Evolutionary conservation across 2,329 filamentous ascomycete genomes (phyloP), one percentile per base, ranked within the genome.

Genomic region (Colletotrichum spaethianum): DNA sequence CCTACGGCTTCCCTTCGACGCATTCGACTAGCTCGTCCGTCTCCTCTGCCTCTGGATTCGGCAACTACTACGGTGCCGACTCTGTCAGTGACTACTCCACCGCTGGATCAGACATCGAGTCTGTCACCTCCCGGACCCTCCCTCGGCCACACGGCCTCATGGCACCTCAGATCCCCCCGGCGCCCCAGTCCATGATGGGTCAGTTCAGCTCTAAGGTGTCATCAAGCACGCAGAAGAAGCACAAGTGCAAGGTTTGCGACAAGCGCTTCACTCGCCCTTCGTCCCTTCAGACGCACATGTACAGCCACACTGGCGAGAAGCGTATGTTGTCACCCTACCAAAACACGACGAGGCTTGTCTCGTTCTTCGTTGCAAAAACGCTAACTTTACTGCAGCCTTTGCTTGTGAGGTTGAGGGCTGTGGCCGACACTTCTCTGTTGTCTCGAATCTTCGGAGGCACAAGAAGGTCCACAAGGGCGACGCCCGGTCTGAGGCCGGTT

Each of bases 161-260:
- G 84, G 85, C 85, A 53, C 91, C 88, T 70, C 88, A 87, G 74
- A 88, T 92, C 40, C 94, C 94, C 1, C 94, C 95, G 1, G 94
- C 94, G 23, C 95, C 95, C 1, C 94, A 97, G 80, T 97, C 95
- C 0, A 98, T 99, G 95, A 99, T 99, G 96, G 92, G 94, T 63
- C 95, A 97, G 78, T 98, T 98, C 85, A 98, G 94, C 84, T 98
- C 96, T 74, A 98, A 98, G 84, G 92, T 98, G 63, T 95, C 95
- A 0, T 95, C 94, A 23, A 98, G 94, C 84, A 96, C 96, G 12
- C 95, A 98, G 81, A 98, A 98, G 91, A 98, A 98, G 88, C 96
- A 98, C 86, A 98, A 98, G 87, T 98, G 96, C 90, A 98, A 98
- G 85, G 94, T 98, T 72, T 98, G 96, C 86, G 96, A 98, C 83